Percentiles rank a stretch among this genome's conserved stretches.
phyloP scores from a whole-genome alignment of 306 rosid genomes.

The Glycine latifolia region DNA sequence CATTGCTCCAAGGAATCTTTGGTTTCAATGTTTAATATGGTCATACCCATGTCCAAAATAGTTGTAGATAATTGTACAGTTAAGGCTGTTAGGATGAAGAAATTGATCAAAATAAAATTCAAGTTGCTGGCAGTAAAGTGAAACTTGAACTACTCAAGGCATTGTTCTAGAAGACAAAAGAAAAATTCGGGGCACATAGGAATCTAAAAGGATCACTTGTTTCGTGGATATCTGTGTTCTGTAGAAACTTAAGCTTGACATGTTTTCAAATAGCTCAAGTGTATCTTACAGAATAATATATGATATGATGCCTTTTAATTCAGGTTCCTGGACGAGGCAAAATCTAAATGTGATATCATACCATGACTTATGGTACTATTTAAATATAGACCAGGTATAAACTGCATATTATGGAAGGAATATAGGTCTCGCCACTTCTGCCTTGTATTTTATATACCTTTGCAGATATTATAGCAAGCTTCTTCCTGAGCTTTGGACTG shows the following conservation, averaged over 20 bases:
- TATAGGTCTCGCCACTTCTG: constrained; percentile 18
- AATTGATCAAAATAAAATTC: constrained; percentile 4
- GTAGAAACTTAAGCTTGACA: constrained; percentile 34
- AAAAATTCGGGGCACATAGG: not conserved
- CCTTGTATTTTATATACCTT: constrained; percentile 2
- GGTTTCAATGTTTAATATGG: constrained; percentile 20
- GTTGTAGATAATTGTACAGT: constrained; percentile 1
- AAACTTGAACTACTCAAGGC: constrained; percentile 13
- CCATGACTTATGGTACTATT: not conserved
- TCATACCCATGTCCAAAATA: not conserved
- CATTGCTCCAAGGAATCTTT: constrained; percentile 32
- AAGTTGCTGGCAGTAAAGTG: constrained; percentile 16
- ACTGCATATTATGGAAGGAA: not conserved
- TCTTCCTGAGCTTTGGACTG: constrained; percentile 32
- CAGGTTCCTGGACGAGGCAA: constrained; percentile 16
- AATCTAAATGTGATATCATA: constrained; percentile 27
- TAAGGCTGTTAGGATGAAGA: not conserved
- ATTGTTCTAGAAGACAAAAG: constrained; percentile 36
- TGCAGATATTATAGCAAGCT: constrained; percentile 3
- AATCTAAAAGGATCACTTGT: not conserved
- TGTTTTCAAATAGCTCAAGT: not conserved
- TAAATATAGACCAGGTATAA: constrained; percentile 1
- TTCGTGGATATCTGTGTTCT: not conserved
- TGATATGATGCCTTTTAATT: not conserved
- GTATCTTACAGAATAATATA: not conserved